Base-by-base conservation (phyloP, 1,284 basidiomycete genomes). In the Tylopilus sp. region DNA sequence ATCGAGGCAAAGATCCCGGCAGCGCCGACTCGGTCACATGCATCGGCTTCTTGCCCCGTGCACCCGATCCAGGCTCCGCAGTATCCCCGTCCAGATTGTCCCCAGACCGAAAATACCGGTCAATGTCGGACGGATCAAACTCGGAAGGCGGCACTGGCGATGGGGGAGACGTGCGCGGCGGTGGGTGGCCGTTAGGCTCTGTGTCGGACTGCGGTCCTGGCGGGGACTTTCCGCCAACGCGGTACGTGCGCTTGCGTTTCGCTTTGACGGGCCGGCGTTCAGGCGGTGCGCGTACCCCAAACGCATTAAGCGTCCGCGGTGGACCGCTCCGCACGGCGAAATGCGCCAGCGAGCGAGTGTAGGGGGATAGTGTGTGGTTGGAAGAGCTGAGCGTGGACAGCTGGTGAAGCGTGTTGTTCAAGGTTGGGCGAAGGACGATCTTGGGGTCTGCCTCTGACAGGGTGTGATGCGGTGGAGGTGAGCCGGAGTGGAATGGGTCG, bases 301-400 rank as follows among this genome's bases (percentile, higher is more conserved):
- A 56, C 16, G 56, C 59, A 39, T 52, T 58, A 44, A 61, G 57
- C 29, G 67, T 71, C 50, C 78, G 74, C 41, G 77, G 87, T 2
- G 89, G 92, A 33, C 87, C 87, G 53, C 86, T 90, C 21, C 92
- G 79, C 3, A 95, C 91, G 5, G 92, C 91, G 64, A 94, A 94
- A 69, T 96, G 92, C 54, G 89, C 84, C 38, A 92, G 75, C 6
- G 85, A 85, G 41, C 91, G 80, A 10, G 93, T 95, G 67, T 93
- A 96, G 0, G 93, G 93, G 2, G 88, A 92, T 2, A 97, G 73
- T 0, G 93, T 97, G 61, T 95, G 92, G 58, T 95, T 91, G 3
- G 90, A 92, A 55, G 86, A 79, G 19, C 82, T 86, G 47, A 97
- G 79, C 3, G 89, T 89, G 16, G 89, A 86, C 16, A 97, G 74